Percentiles rank a stretch among this genome's conserved stretches.
These are phyloP conservation scores for Exophiala spinifera DNA, from an alignment of 2,329 filamentous ascomycete species.

Conservation along the genomic window DNA sequence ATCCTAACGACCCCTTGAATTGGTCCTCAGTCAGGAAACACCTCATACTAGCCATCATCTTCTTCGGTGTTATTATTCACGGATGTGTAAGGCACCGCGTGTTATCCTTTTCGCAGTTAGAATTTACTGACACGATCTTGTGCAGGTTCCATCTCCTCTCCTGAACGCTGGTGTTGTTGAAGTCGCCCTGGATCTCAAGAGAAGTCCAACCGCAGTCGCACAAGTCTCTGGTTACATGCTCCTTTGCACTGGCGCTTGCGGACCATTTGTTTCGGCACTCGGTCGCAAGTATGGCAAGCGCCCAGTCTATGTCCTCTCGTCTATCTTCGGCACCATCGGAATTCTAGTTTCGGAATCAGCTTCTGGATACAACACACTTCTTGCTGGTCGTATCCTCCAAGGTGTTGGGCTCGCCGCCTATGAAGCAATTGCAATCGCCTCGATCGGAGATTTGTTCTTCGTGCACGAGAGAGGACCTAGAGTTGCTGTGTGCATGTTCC, in stretches of 20 bases:
- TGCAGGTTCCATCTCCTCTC: slow-evolving; percentile 35
- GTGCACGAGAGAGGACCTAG: slow-evolving; percentile 32
- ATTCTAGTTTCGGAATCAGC: slow-evolving; percentile 39
- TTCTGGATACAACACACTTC: slow-evolving; percentile 36
- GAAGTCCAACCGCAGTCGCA: slow-evolving; percentile 11
- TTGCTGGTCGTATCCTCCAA: slow-evolving; percentile 43
- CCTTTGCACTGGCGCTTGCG: slow-evolving; percentile 13
- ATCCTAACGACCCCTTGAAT: slow-evolving; percentile 40
- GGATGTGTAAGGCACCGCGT: slow-evolving; percentile 5
- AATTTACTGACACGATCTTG: neutral
- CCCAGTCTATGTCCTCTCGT: slow-evolving; percentile 41
- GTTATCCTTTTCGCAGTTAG: neutral
- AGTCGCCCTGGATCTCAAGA: slow-evolving; percentile 31
- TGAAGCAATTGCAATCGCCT: slow-evolving; percentile 42
- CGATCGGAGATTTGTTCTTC: slow-evolving; percentile 42
- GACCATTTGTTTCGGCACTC: slow-evolving; percentile 33
- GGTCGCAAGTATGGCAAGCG: slow-evolving; percentile 43
- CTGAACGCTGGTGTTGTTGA: slow-evolving; percentile 39
- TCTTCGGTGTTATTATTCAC: slow-evolving; percentile 36
- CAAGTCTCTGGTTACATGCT: slow-evolving; percentile 18
- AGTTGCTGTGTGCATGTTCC: slow-evolving; percentile 41
- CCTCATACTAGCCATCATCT: slow-evolving; percentile 38
- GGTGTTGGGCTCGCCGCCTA: slow-evolving; percentile 43
- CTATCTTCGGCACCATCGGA: slow-evolving; percentile 36
- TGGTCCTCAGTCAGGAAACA: slow-evolving; percentile 36